phyloP scores from a whole-genome alignment of 768 basidiomycete species.

The Pisolithus marmoratus region DNA sequence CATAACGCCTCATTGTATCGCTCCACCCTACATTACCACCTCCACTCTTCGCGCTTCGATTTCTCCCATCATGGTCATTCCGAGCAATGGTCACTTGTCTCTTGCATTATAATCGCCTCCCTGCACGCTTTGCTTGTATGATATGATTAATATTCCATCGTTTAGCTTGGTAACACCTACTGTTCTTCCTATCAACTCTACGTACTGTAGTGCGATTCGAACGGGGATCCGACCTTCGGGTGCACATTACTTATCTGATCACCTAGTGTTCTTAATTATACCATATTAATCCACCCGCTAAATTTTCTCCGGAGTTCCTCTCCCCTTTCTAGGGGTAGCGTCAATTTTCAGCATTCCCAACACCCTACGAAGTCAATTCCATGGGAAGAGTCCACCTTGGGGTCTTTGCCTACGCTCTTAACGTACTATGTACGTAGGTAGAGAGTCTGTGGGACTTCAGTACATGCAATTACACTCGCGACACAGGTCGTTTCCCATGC shows the following conservation, averaged over 20 bases:
- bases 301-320: not conserved
- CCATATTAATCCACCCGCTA: conserved; percentile 23
- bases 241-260: conserved; percentile 20
- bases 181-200: conserved; percentile 8
- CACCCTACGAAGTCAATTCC: not conserved
- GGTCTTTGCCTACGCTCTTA: too few species aligned
- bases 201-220: conserved; percentile 1
- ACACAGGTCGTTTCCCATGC: too few species aligned
- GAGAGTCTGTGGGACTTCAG: too few species aligned
- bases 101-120: conserved; percentile 16
- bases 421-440: too few species aligned
- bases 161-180: conserved; percentile 19
- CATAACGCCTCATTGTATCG: too few species aligned
- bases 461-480: too few species aligned
- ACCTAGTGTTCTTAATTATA: conserved; percentile 26
- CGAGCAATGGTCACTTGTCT: conserved; percentile 12
- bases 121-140: conserved; percentile 16
- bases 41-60: not conserved
- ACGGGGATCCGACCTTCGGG: conserved; percentile 8
- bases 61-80: not conserved
- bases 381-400: too few species aligned
- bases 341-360: not conserved
- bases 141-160: conserved; percentile 17
- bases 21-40: not conserved
- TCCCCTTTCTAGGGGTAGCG: not conserved